A percentile compares a stretch with the other conserved stretches of the same genome.
These are phyloP conservation scores for Echinochloa phyllopogon DNA, from an alignment of 176 grass and related monocot species.

Conservation along the genomic window DNA sequence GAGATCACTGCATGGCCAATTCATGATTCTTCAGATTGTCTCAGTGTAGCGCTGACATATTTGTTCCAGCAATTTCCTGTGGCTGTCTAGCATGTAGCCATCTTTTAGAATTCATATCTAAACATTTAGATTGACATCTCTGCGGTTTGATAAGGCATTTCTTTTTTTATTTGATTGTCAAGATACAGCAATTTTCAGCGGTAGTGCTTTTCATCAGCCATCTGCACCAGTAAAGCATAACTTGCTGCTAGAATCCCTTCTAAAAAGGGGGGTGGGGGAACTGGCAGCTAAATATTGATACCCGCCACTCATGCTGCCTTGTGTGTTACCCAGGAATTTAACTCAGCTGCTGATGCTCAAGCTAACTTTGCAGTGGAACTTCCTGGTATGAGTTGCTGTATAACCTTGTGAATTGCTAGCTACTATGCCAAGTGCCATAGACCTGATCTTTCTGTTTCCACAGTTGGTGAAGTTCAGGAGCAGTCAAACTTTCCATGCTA, in stretches of 20 bases:
- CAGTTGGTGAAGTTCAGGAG: slow-evolving; percentile 65
- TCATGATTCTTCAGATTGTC: neutral
- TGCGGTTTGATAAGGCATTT: neutral
- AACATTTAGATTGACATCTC: neutral
- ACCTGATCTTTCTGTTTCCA: slow-evolving; percentile 21
- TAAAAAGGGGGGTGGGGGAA: too few relatives aligned
- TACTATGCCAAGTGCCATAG: neutral
- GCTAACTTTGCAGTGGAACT: slow-evolving; percentile 53
- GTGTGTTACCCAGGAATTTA: slow-evolving; percentile 35
- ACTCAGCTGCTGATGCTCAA: slow-evolving; percentile 44
- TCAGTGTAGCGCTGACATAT: neutral
- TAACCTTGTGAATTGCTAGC: neutral
- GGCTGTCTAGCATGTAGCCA: neutral
- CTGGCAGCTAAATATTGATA: neutral
- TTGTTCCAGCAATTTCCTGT: neutral
- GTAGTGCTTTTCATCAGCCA: neutral
- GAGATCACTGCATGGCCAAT: neutral
- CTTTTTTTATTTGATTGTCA: neutral
- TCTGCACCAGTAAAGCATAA: neutral
- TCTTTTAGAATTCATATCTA: neutral
- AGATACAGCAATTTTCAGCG: neutral
- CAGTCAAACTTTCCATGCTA: slow-evolving; percentile 30
- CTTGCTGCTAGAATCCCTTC: neutral
- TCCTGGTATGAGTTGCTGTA: slow-evolving; percentile 25
- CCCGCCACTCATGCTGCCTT: neutral